Base-by-base conservation (phyloP, 495 filamentous ascomycete species). In the Zalerion maritima region DNA sequence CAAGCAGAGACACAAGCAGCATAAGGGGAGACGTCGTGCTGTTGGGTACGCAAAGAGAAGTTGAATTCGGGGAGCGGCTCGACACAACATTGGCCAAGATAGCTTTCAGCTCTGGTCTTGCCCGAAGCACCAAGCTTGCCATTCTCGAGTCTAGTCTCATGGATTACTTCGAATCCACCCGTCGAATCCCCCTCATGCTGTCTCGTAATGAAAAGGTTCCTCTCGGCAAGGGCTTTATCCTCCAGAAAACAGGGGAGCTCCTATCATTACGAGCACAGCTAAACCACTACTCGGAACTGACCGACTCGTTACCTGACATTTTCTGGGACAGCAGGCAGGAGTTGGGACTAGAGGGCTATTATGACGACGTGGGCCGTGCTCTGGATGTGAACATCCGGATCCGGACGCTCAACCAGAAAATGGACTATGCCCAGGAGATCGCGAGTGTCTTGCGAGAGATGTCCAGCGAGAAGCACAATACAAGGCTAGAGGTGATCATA, bases 351-450 rank as follows among this genome's bases (percentile, higher is more conserved):
- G 85, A 94, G 50, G 81, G 75, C 11, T 94, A 94, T 46, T 97
- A 94, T 49, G 83, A 91, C 36, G 78, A 87, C 53, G 84, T 93
- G 6, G 86, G 87, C 11, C 70, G 75, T 29, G 79, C 86, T 1
- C 62, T 97, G 31, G 91, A 94, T 55, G 84, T 93, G 9, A 77
- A 81, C n/a, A 78, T 86, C 20, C 69, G 89, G 21, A 94, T 97
- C 60, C 81, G 81, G 42, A 72, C 79, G 14, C 54, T 96, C 41
- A 97, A 97, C 52, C 81, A 86, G 58, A 91, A 87, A 60, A 86
- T 97, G 72, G 87, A 93, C 45, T 96, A 96, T 57, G 89, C 85
- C 1, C 81, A 84, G 43, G 89, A 94, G 47, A 94, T 94, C 43
- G 87, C 89, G 7, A 80, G 65, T 37, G 85, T 96, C 8, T 59